Percentiles rank a stretch among this genome's conserved stretches.
phyloP scores from a whole-genome alignment of 164 flowering plant genomes.

The Magnolia changhungtana region DNA sequence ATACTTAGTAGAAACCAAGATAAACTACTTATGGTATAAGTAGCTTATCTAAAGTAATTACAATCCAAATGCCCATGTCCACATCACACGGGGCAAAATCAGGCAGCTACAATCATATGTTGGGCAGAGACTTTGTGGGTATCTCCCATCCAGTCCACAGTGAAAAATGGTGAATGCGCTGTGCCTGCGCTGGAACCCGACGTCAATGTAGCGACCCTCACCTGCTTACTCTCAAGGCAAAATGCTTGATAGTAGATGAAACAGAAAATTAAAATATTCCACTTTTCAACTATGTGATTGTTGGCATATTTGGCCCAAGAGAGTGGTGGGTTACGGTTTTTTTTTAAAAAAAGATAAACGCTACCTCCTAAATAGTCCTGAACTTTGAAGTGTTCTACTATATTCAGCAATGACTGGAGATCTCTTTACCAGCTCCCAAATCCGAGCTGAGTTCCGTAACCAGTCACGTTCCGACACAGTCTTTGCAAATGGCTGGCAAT shows the following conservation, averaged over 20 bases:
- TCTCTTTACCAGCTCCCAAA: constrained; percentile 81
- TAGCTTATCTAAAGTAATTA: too few relatives aligned
- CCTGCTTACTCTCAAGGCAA: not conserved
- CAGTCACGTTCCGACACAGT: constrained; percentile 82
- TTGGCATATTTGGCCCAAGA: not conserved
- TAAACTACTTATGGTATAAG: too few relatives aligned
- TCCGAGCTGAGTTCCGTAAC: constrained; percentile 72
- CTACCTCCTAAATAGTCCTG: constrained; percentile 65
- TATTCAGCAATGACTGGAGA: constrained; percentile 72
- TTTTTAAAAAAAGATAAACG: not conserved
- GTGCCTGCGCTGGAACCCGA: too few relatives aligned
- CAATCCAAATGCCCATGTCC: too few relatives aligned
- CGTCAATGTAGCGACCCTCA: not conserved
- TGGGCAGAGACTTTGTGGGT: too few relatives aligned
- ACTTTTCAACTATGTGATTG: not conserved
- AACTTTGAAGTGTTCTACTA: constrained; percentile 53
- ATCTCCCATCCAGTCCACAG: too few relatives aligned
- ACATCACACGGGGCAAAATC: too few relatives aligned
- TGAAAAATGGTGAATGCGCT: too few relatives aligned
- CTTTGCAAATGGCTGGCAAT: constrained; percentile 54
- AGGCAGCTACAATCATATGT: too few relatives aligned
- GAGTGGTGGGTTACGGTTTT: not conserved
- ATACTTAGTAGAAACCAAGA: too few relatives aligned
- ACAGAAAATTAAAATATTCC: not conserved
- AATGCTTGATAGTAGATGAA: not conserved